These are phyloP conservation scores for Entonaema liquescens DNA, from an alignment of 495 filamentous ascomycete genomes.

Conservation along the genomic window DNA sequence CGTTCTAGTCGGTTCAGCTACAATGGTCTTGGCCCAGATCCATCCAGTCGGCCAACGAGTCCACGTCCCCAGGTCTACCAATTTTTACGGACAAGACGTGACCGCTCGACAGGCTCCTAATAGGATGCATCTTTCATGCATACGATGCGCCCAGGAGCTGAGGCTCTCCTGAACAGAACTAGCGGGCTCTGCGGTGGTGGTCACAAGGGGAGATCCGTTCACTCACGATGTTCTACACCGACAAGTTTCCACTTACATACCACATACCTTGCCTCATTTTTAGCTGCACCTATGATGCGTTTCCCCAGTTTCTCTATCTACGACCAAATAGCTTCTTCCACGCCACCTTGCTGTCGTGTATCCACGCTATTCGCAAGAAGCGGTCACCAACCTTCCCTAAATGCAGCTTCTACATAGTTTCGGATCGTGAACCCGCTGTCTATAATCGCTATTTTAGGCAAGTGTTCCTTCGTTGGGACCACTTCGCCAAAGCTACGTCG, in stretches of 20 bases:
- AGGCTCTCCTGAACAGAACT: constrained; percentile 33
- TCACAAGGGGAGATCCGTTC: constrained; percentile 28
- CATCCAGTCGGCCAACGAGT: constrained; percentile 29
- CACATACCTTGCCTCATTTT: constrained; percentile 35
- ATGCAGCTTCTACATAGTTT: constrained; percentile 23
- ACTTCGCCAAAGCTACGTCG: constrained; percentile 4
- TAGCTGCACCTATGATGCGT: constrained; percentile 31
- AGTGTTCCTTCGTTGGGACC: constrained; percentile 15
- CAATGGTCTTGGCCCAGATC: constrained; percentile 29
- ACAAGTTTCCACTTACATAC: constrained; percentile 31
- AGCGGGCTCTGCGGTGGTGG: constrained; percentile 23
- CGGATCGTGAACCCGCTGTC: background rate
- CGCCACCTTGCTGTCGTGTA: constrained; percentile 39
- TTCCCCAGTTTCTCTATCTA: constrained; percentile 29
- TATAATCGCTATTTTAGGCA: constrained; percentile 19
- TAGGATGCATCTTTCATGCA: constrained; percentile 33
- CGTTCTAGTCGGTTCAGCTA: constrained; percentile 19
- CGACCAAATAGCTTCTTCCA: constrained; percentile 40
- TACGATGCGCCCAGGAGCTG: constrained; percentile 20
- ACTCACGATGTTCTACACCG: constrained; percentile 40
- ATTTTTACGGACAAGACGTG: constrained; percentile 16
- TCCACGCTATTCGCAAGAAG: constrained; percentile 40
- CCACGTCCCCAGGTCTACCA: constrained; percentile 19
- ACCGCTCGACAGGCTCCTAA: constrained; percentile 27
- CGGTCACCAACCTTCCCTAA: constrained; percentile 37